Percentiles rank a stretch among this genome's conserved stretches.
Conservation (phyloP, 306 rosid genomes). For the Prunus padus region DNA sequence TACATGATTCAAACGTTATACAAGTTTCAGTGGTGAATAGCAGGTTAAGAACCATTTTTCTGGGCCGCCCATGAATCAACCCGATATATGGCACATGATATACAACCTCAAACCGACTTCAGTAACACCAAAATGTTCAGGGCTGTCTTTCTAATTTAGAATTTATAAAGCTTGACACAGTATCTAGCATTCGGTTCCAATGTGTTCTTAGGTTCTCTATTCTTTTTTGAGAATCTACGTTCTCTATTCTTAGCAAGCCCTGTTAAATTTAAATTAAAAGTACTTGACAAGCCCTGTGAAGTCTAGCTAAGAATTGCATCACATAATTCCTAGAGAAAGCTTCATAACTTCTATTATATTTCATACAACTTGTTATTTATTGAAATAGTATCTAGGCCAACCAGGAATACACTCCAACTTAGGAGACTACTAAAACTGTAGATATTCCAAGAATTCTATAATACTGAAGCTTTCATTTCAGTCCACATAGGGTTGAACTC, state of each 20-base stretch:
- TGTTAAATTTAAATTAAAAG: no score
- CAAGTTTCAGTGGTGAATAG: not conserved
- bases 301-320: not conserved
- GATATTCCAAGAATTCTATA: not conserved
- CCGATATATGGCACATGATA: not conserved
- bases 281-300: not conserved
- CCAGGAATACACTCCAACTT: not conserved
- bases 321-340: not conserved
- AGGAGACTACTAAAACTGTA: not conserved
- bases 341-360: not conserved
- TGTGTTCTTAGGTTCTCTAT: not conserved
- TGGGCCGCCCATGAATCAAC: not conserved
- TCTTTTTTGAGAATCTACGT: no score
- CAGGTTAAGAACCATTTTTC: not conserved
- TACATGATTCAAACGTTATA: not conserved
- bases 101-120: not conserved
- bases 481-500: not conserved
- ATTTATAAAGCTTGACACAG: not conserved
- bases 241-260: no score
- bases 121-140: not conserved
- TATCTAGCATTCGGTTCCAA: not conserved
- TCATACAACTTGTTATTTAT: not conserved
- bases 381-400: no score
- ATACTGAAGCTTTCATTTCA: not conserved
- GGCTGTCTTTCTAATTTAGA: no score